Conservation (phyloP, 805 yeast genomes). For the Ogataea saltuana region DNA sequence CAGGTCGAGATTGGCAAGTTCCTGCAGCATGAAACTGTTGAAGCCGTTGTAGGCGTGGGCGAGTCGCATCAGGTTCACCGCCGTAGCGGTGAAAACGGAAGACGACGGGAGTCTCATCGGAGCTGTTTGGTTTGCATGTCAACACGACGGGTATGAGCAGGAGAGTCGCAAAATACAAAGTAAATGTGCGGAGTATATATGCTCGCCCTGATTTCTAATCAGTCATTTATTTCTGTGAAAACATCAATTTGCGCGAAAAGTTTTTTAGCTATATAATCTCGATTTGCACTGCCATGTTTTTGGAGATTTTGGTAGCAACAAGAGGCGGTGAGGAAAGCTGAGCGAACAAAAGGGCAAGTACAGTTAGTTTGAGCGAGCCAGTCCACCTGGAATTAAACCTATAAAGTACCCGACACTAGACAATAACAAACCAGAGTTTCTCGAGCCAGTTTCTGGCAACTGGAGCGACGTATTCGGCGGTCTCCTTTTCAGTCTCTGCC, state of each 20-base stretch:
- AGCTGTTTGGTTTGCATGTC: neutral
- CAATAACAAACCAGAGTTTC: constrained; percentile 52
- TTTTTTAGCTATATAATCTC: too few relatives aligned
- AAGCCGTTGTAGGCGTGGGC: constrained; percentile 27
- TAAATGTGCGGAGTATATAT: too few relatives aligned
- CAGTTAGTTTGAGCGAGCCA: too few relatives aligned
- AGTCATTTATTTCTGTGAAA: too few relatives aligned
- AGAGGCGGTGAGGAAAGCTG: too few relatives aligned
- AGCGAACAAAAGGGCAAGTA: too few relatives aligned
- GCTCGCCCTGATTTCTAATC: too few relatives aligned
- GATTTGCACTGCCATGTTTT: too few relatives aligned
- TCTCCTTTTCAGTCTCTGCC: constrained; percentile 57
- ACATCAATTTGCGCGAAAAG: too few relatives aligned
- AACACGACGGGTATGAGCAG: too few relatives aligned
- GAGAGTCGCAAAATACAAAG: too few relatives aligned
- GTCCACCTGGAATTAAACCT: neutral
- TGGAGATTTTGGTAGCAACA: too few relatives aligned
- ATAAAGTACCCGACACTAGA: constrained; percentile 13
- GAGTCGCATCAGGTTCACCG: constrained; percentile 27
- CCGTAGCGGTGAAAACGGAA: constrained; percentile 22
- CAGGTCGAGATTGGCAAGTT: constrained; percentile 16
- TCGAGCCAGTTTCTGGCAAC: constrained; percentile 43
- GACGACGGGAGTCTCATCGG: constrained; percentile 23
- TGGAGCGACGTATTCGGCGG: constrained; percentile 35
- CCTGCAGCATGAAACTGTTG: constrained; percentile 16